Percentiles rank a stretch among this genome's conserved stretches.
These are phyloP conservation scores for Eucalyptus polyanthemos DNA, from an alignment of 345 rosid genomes.

Conservation along the genomic window DNA sequence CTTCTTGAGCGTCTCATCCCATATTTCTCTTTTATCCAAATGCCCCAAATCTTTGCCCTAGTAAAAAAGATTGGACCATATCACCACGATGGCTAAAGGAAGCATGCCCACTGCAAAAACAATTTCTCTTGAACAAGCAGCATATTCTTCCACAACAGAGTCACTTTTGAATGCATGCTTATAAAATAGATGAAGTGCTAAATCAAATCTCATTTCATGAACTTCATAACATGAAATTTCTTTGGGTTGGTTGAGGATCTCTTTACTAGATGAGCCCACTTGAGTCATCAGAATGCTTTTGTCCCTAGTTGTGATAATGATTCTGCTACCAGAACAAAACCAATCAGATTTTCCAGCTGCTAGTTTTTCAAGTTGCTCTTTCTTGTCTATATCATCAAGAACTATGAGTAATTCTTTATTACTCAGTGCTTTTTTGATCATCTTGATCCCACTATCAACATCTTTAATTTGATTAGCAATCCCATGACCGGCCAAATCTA, in stretches of 20 bases:
- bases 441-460: neutral
- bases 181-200: neutral
- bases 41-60: neutral
- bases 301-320: neutral
- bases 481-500: neutral
- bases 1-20: neutral
- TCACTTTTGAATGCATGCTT: neutral
- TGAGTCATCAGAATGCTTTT: neutral
- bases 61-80: neutral
- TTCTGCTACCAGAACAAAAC: neutral
- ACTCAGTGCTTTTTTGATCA: neutral
- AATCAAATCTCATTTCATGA: neutral
- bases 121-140: neutral
- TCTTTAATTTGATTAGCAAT: neutral
- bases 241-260: neutral
- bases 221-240: neutral
- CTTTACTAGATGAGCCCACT: neutral
- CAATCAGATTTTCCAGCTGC: neutral
- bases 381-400: neutral
- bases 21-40: neutral
- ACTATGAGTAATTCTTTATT: neutral
- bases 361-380: neutral
- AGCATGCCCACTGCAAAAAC: neutral
- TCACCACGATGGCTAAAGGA: neutral
- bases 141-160: rapidly evolving